Conservation (phyloP, 176 grass and related monocot species). For the Avena insularis region DNA sequence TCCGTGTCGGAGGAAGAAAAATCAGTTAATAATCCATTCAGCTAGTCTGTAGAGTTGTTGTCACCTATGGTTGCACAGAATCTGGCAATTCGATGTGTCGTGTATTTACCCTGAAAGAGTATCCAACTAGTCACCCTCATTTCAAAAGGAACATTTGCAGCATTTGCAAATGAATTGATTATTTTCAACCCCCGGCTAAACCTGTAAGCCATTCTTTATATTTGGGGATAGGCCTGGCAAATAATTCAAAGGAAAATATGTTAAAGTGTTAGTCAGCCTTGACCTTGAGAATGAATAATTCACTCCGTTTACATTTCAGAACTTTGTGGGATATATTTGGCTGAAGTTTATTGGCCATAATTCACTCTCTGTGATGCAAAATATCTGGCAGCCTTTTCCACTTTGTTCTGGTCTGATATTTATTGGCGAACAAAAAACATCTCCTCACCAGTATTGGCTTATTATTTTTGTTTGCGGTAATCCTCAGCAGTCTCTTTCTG, state of each 20-base stretch:
- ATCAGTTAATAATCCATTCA: slow-evolving; percentile 34
- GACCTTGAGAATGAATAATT: background rate
- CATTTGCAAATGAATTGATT: slow-evolving; percentile 19
- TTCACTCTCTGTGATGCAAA: background rate
- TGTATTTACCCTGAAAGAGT: background rate
- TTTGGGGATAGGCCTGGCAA: background rate
- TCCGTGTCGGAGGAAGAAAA: slow-evolving; percentile 17
- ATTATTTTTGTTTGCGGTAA: background rate
- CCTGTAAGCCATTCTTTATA: background rate
- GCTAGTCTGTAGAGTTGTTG: slow-evolving; percentile 27
- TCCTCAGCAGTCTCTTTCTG: background rate
- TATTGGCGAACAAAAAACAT: background rate
- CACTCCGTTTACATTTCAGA: background rate
- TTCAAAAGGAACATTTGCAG: slow-evolving; percentile 17
- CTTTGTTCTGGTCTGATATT: background rate
- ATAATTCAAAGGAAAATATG: background rate
- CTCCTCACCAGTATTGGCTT: background rate
- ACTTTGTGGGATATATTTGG: background rate
- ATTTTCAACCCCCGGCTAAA: background rate
- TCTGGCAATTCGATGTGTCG: background rate
- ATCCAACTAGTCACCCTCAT: slow-evolving; percentile 19
- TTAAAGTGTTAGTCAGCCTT: background rate
- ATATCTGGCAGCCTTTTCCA: background rate
- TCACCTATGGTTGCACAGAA: slow-evolving; percentile 6
- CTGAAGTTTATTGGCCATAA: background rate